Conservation (phyloP, 495 filamentous ascomycete species). For the Penicillium flavigenum region DNA sequence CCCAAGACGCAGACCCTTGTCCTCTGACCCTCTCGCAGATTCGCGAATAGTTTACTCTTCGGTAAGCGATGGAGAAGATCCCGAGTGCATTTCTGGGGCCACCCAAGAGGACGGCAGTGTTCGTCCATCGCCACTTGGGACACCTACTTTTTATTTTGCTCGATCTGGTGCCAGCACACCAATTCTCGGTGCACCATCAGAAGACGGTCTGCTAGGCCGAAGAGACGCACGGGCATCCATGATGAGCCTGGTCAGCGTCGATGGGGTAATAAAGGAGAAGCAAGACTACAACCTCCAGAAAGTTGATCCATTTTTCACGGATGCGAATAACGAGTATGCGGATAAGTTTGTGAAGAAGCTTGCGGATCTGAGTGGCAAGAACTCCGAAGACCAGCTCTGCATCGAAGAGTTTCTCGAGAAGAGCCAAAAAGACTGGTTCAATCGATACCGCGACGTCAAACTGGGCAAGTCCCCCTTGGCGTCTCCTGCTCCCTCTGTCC, state of each 20-base stretch:
- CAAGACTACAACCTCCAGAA: conserved; percentile 63
- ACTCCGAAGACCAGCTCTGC: conserved; percentile 58
- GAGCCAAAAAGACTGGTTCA: conserved; percentile 69
- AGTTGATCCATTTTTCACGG: conserved; percentile 70
- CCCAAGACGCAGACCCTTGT: conserved; percentile 5
- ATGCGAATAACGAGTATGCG: conserved; percentile 61
- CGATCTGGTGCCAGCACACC: conserved; percentile 20
- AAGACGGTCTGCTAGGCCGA: conserved; percentile 45
- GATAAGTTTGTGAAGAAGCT: conserved; percentile 58
- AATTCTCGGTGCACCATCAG: conserved; percentile 41
- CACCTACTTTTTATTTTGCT: conserved; percentile 14
- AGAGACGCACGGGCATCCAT: conserved; percentile 8
- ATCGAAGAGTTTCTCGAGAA: conserved; percentile 66
- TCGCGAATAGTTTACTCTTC: conserved; percentile 12
- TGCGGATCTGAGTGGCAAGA: conserved; percentile 54
- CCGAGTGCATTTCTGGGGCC: conserved; percentile 2
- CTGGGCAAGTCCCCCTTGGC: conserved; percentile 47
- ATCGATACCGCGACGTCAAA: conserved; percentile 58
- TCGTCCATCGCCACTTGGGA: conserved; percentile 16
- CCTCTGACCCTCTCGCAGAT: conserved; percentile 1
- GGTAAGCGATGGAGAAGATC: conserved; percentile 9
- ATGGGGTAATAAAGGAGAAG: conserved; percentile 52
- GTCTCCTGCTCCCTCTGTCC: conserved; percentile 44
- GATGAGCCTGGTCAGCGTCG: conserved; percentile 46
- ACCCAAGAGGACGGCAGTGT: conserved; percentile 11